Conservation (phyloP, 2,329 filamentous ascomycete genomes). For the Sclerotinia spermophila region DNA sequence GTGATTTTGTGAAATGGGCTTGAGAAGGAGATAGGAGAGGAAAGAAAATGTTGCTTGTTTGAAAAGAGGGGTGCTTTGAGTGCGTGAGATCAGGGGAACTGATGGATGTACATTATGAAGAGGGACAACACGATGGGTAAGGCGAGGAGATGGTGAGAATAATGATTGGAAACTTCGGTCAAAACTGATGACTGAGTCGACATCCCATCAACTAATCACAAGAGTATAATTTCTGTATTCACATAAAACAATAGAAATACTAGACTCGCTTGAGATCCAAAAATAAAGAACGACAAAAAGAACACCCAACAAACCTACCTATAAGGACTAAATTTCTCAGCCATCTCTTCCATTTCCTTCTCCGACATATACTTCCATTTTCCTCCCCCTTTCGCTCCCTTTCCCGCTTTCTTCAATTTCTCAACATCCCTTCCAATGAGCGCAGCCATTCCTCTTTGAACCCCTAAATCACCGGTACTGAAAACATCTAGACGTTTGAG, state of each 20-base stretch:
- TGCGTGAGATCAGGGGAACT: no score
- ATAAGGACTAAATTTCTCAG: constrained; percentile 79
- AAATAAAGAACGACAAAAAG: no score
- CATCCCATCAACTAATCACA: neutral
- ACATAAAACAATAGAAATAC: neutral
- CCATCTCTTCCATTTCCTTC: constrained; percentile 81
- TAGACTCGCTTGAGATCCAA: neutral
- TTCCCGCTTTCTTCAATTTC: constrained; percentile 70
- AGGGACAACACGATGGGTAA: neutral
- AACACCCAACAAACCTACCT: constrained; percentile 43
- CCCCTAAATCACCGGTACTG: constrained; percentile 84
- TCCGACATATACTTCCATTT: constrained; percentile 99
- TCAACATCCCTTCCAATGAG: constrained; percentile 78
- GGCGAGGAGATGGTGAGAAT: no score
- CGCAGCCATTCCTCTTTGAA: constrained; percentile 89
- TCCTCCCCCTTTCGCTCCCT: constrained; percentile 49
- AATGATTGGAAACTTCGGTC: no score
- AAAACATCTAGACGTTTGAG: constrained; percentile 94
- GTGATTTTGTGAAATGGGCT: neutral
- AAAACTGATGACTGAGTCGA: neutral
- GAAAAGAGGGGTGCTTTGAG: neutral
- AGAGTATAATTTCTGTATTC: neutral
- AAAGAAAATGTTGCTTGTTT: no score
- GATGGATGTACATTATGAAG: neutral
- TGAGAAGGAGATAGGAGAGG: neutral